phyloP scores from a whole-genome alignment of 495 filamentous ascomycete genomes.

The Xylaria telfairii region DNA sequence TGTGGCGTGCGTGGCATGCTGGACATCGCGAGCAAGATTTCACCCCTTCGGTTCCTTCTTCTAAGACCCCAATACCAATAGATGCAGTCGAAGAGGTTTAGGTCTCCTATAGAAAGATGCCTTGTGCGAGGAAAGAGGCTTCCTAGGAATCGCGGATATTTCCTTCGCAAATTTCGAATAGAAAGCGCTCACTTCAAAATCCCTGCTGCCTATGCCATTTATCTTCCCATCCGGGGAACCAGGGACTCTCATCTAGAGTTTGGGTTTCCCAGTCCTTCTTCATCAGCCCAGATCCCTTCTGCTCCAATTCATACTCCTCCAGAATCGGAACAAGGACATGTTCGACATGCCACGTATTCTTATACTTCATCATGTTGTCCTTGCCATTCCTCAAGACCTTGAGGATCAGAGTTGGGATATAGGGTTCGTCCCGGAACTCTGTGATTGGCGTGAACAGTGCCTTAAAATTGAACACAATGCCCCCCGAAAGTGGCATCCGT shows the following conservation, averaged over 20 bases:
- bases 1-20: too few species aligned
- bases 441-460: conserved; percentile 80
- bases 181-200: conserved; percentile 45
- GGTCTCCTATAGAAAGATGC: too few species aligned
- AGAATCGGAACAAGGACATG: conserved; percentile 74
- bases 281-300: conserved; percentile 67
- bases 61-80: too few species aligned
- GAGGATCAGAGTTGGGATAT: conserved; percentile 69
- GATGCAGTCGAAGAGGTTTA: too few species aligned
- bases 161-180: too few species aligned
- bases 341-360: conserved; percentile 84
- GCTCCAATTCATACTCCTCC: conserved; percentile 72
- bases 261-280: conserved; percentile 69
- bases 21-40: too few species aligned
- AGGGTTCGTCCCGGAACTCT: conserved; percentile 77
- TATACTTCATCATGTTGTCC: conserved; percentile 78
- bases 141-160: too few species aligned
- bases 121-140: too few species aligned
- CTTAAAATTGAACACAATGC: conserved; percentile 90
- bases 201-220: conserved; percentile 84
- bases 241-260: conserved; percentile 84
- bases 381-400: conserved; percentile 78
- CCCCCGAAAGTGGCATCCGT: conserved; percentile 76
- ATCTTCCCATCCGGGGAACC: conserved; percentile 81
- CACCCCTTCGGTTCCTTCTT: too few species aligned